Evolutionary conservation across 2,329 filamentous ascomycete species (phyloP).

Genomic region (Calonectria honghensis): DNA sequence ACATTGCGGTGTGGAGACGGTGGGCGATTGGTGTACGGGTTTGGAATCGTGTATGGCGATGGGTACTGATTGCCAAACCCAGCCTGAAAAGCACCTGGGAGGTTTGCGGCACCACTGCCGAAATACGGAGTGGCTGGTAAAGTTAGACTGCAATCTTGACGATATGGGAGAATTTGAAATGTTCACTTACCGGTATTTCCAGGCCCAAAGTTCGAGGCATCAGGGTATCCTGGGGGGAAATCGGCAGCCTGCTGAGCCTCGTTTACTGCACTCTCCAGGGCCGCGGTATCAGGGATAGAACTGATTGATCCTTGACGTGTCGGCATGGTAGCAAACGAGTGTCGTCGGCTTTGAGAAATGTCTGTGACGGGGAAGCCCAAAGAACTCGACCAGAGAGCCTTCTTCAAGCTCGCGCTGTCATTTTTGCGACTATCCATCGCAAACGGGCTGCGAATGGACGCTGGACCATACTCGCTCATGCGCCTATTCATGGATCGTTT

Average conservation of each 20-base stretch:
- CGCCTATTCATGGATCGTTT: slow-evolving; percentile 69
- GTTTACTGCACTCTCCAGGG: slow-evolving; percentile 67
- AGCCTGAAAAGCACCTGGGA: slow-evolving; percentile 54
- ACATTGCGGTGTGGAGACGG: slow-evolving; percentile 78
- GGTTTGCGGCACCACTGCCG: slow-evolving; percentile 48
- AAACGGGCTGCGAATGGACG: slow-evolving; percentile 68
- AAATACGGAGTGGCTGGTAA: slow-evolving; percentile 52
- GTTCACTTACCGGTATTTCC: slow-evolving; percentile 64
- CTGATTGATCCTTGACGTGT: slow-evolving; percentile 79
- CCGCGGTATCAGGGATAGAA: slow-evolving; percentile 72
- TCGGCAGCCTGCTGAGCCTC: slow-evolving; percentile 67
- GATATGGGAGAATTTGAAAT: neutral
- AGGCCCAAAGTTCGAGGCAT: slow-evolving; percentile 61
- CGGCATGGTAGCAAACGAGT: slow-evolving; percentile 85
- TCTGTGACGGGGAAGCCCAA: slow-evolving; percentile 80
- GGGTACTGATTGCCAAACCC: slow-evolving; percentile 64
- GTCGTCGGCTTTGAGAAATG: slow-evolving; percentile 83
- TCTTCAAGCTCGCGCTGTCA: slow-evolving; percentile 76
- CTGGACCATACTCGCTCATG: slow-evolving; percentile 74
- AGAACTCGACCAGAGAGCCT: slow-evolving; percentile 82
- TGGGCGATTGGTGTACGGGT: slow-evolving; percentile 69
- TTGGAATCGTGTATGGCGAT: slow-evolving; percentile 67
- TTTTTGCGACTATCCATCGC: slow-evolving; percentile 77
- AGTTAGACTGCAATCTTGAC: slow-evolving; percentile 26
- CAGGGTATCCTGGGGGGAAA: slow-evolving; percentile 63